Conservation (phyloP, 2,329 filamentous ascomycete species). For the Pseudocercospora fuligena region DNA sequence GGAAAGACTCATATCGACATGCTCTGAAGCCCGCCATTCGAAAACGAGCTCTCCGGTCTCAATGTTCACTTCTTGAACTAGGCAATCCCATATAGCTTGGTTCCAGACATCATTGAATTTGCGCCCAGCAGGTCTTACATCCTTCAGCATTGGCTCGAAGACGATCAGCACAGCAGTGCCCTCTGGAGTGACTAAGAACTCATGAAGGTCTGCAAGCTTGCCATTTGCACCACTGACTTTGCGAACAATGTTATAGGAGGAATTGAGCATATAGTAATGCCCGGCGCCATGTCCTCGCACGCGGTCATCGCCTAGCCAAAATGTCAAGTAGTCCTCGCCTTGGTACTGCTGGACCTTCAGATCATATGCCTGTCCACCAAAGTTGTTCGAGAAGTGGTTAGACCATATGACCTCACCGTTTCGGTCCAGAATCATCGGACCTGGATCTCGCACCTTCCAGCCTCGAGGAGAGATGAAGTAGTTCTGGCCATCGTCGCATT, state of each 20-base stretch:
- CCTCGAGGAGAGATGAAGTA: conserved; percentile 36
- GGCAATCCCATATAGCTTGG: conserved; percentile 46
- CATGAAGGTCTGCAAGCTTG: conserved; percentile 47
- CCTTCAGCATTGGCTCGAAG: conserved; percentile 37
- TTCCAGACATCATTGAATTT: conserved; percentile 36
- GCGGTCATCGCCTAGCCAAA: conserved; percentile 42
- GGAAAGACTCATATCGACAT: conserved; percentile 41
- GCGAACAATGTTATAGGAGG: conserved; percentile 40
- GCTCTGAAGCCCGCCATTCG: conserved; percentile 54
- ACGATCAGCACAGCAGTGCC: conserved; percentile 49
- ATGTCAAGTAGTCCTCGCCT: conserved; percentile 42
- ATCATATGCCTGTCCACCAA: conserved; percentile 35
- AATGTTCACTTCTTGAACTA: conserved; percentile 54
- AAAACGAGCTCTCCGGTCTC: conserved; percentile 51
- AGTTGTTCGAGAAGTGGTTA: conserved; percentile 30
- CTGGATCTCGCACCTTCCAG: conserved; percentile 26
- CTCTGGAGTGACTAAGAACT: conserved; percentile 48
- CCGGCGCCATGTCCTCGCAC: conserved; percentile 39
- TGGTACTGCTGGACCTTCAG: conserved; percentile 37
- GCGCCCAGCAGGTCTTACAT: conserved; percentile 32
- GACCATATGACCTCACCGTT: conserved; percentile 34
- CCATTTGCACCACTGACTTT: conserved; percentile 45
- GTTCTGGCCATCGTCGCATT: conserved; percentile 25
- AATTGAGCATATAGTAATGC: conserved; percentile 36
- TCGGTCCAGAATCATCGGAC: conserved; percentile 36